Conservation (phyloP, 768 basidiomycete genomes). For the Suillus luteus region DNA sequence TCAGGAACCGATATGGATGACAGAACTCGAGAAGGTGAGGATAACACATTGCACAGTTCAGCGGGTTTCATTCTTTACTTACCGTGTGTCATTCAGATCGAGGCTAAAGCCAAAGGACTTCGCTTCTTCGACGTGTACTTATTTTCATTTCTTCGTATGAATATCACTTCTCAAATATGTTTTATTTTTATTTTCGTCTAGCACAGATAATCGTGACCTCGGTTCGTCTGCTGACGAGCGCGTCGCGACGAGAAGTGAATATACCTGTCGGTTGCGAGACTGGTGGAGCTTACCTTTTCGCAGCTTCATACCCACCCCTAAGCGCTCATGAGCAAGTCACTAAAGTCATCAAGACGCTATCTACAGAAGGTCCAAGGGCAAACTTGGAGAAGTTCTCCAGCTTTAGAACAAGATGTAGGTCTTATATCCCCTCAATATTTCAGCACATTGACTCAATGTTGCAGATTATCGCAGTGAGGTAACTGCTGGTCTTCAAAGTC, state of each 20-base stretch:
- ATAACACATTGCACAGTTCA: not conserved
- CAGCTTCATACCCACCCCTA: constrained; percentile 58
- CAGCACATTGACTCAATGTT: not conserved
- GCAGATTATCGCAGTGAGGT: constrained; percentile 8
- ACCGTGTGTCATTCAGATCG: constrained; percentile 50
- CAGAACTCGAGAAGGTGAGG: constrained; percentile 85
- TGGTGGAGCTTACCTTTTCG: not conserved
- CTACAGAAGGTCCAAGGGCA: constrained; percentile 61
- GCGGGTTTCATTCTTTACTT: not conserved
- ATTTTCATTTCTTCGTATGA: constrained; percentile 14
- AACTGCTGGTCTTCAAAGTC: not conserved
- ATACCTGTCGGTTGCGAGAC: constrained; percentile 7
- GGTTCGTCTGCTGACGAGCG: constrained; percentile 44
- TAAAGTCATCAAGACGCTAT: constrained; percentile 66
- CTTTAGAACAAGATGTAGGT: constrained; percentile 14
- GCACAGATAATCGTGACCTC: constrained; percentile 74
- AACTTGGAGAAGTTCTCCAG: constrained; percentile 20
- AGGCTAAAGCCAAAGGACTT: constrained; percentile 72
- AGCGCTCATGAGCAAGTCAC: constrained; percentile 61
- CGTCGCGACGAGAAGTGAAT: constrained; percentile 41
- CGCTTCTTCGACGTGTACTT: constrained; percentile 87
- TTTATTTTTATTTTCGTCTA: constrained; percentile 30
- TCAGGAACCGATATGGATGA: constrained; percentile 73
- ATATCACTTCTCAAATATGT: constrained; percentile 15
- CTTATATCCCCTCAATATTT: not conserved